Conservation (phyloP, 2,329 filamentous ascomycete species). For the Basipetospora chlamydospora region DNA sequence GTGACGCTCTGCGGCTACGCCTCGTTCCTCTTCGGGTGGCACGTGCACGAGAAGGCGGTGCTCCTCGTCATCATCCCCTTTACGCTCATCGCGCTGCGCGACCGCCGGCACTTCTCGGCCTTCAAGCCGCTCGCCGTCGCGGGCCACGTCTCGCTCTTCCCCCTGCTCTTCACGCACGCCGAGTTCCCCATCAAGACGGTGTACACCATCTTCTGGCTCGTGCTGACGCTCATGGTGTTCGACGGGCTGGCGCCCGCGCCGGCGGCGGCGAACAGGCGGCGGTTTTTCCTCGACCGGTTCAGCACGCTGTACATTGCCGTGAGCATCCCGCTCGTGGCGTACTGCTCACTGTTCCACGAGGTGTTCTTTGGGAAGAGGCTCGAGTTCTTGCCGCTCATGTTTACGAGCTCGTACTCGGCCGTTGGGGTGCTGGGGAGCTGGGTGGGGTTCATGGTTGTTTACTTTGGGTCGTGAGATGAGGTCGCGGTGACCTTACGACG, state of each 20-base stretch:
- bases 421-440: constrained; percentile 93
- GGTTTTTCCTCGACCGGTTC: constrained; percentile 86
- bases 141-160: constrained; percentile 90
- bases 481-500: too few species aligned
- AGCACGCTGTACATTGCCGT: constrained; percentile 79
- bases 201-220: constrained; percentile 85
- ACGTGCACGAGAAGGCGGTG: constrained; percentile 96
- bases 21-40: constrained; percentile 96
- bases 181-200: constrained; percentile 91
- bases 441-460: constrained; percentile 87
- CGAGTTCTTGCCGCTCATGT: constrained; percentile 92
- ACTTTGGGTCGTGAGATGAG: constrained; percentile 52
- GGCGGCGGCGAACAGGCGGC: constrained; percentile 44
- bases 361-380: constrained; percentile 70
- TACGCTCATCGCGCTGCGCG: constrained; percentile 77
- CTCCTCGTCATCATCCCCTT: constrained; percentile 91
- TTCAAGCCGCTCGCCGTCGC: constrained; percentile 87
- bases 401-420: constrained; percentile 87
- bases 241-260: constrained; percentile 79
- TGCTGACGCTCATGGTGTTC: constrained; percentile 73
- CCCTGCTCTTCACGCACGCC: constrained; percentile 76
- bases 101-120: constrained; percentile 78
- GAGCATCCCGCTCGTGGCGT: constrained; percentile 76
- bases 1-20: constrained; percentile 90
- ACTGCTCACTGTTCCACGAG: constrained; percentile 73